These are phyloP conservation scores for Dactylis glomerata DNA, from an alignment of 176 grass and related monocot species.

Conservation along the genomic window DNA sequence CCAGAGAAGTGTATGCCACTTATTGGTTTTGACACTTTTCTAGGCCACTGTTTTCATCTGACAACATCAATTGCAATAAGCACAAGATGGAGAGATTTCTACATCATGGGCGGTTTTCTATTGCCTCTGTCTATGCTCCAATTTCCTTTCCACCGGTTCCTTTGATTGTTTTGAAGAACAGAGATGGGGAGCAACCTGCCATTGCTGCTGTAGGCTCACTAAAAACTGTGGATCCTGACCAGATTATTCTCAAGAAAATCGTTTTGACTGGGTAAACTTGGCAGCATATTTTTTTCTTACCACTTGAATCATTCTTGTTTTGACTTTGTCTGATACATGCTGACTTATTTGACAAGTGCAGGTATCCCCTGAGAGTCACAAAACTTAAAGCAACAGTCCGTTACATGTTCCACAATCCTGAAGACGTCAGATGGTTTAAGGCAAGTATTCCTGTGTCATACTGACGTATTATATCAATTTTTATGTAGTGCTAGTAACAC, in stretches of 20 bases:
- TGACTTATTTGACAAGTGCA: constrained; percentile 27
- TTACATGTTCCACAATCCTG: constrained; percentile 93
- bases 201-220: constrained; percentile 78
- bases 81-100: constrained; percentile 99
- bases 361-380: constrained; percentile 93
- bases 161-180: constrained; percentile 73
- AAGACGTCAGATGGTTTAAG: constrained; percentile 97
- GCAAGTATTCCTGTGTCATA: constrained; percentile 36
- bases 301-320: not conserved
- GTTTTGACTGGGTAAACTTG: constrained; percentile 84
- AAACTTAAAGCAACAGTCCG: constrained; percentile 84
- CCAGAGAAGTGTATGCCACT: constrained; percentile 12
- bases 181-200: constrained; percentile 56
- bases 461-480: not conserved
- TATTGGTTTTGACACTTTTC: constrained; percentile 5
- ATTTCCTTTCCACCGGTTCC: constrained; percentile 73
- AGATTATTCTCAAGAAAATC: constrained; percentile 91
- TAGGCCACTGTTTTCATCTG: constrained; percentile 93
- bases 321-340: not conserved
- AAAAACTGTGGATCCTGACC: constrained; percentile 78
- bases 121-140: constrained; percentile 87
- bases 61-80: constrained; percentile 92
- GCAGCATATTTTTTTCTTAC: constrained; percentile 11
- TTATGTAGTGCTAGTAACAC: not conserved
- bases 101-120: constrained; percentile 81